phyloP scores from a whole-genome alignment of 208 protist genomes.

The Crithidia thermophila region DNA sequence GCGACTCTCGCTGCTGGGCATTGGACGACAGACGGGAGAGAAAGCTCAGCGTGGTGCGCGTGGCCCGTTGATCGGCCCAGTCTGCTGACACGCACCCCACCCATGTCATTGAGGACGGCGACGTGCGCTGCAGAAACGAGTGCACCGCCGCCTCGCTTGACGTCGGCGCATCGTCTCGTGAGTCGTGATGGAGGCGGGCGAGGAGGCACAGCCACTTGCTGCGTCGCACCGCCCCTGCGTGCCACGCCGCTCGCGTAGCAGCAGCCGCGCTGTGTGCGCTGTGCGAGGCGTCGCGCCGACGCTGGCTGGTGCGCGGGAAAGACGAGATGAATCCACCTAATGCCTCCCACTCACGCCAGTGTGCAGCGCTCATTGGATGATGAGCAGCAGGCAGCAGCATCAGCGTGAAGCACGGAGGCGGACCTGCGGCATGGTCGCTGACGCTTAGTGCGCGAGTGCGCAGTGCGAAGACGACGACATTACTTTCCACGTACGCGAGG shows the following conservation, averaged over 20 bases:
- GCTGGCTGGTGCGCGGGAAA: not conserved
- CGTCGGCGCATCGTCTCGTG: no score
- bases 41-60: constrained; percentile 18
- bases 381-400: constrained; percentile 9
- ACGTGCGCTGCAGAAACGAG: not conserved
- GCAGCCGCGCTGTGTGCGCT: not conserved
- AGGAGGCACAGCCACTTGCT: constrained; percentile 20
- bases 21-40: constrained; percentile 11
- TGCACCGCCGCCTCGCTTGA: no score
- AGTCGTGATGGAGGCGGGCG: constrained; percentile 3
- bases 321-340: constrained; percentile 14
- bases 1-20: no score
- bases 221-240: constrained; percentile 16
- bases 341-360: constrained; percentile 22
- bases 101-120: constrained; percentile 12
- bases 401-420: constrained; percentile 3
- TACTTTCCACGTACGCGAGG: constrained; percentile 6
- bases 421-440: not conserved
- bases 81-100: constrained; percentile 16
- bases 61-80: constrained; percentile 1
- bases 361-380: not conserved
- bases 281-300: not conserved
- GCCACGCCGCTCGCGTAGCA: not conserved
- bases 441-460: not conserved
- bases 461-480: constrained; percentile 12